phyloP scores from a whole-genome alignment of 257 asterid genomes.

The Nyctanthes arbortristis region DNA sequence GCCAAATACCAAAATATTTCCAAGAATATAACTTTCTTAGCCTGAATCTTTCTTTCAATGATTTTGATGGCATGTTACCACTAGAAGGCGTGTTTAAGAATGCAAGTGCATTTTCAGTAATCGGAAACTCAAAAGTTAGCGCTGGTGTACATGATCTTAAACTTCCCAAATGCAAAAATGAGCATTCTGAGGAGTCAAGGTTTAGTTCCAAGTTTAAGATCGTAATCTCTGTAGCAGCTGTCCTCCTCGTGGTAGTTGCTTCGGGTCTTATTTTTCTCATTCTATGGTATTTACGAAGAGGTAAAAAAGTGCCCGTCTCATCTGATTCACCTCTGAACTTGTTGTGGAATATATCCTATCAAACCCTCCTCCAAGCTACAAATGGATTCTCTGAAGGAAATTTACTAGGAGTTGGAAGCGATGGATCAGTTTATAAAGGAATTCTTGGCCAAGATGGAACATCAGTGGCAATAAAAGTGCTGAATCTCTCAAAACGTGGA shows the following conservation, averaged over 20 bases:
- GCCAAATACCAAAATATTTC: constrained; percentile 26
- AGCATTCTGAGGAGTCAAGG: neutral
- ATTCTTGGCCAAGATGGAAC: neutral
- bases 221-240: neutral
- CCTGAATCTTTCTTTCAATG: constrained; percentile 31
- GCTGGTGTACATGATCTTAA: constrained; percentile 22
- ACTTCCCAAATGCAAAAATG: constrained; percentile 18
- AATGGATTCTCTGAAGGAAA: constrained; percentile 23
- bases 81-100: constrained; percentile 23
- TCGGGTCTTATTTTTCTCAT: no score
- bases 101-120: neutral
- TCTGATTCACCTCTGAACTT: neutral
- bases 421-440: constrained; percentile 27
- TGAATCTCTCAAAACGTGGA: constrained; percentile 10
- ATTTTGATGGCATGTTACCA: constrained; percentile 25
- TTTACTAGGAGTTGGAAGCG: constrained; percentile 21
- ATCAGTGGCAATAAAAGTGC: constrained; percentile 17
- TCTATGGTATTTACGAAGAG: no score
- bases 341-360: constrained; percentile 10
- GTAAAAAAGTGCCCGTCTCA: neutral
- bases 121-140: constrained; percentile 15
- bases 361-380: constrained; percentile 23
- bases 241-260: constrained; percentile 16
- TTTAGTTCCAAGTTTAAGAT: constrained; percentile 11
- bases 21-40: constrained; percentile 11